phyloP scores from a whole-genome alignment of 2,329 filamentous ascomycete species.

The Ceratocystis diversiconidia region DNA sequence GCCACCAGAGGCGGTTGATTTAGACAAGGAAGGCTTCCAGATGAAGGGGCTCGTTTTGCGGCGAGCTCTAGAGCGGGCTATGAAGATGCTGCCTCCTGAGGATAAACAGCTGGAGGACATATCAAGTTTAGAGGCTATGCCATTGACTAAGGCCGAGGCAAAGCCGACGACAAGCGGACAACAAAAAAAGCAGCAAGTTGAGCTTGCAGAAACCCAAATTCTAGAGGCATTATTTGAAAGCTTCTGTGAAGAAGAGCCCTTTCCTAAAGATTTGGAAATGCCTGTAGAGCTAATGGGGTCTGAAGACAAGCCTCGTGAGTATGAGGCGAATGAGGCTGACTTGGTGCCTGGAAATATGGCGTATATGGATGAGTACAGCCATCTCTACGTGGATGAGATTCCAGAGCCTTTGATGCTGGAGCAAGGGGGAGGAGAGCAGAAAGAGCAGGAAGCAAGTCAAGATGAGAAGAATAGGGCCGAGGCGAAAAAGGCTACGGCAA shows the following conservation, averaged over 20 bases:
- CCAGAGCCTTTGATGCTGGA: background rate
- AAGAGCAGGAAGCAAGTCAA: background rate
- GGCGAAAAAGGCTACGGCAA: background rate
- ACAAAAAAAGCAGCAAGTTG: background rate
- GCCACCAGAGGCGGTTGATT: slow-evolving; percentile 4
- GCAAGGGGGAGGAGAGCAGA: background rate
- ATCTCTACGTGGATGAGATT: background rate
- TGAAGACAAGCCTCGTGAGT: background rate
- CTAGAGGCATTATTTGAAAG: background rate
- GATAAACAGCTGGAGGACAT: background rate
- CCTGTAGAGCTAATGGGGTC: background rate
- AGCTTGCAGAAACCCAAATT: background rate
- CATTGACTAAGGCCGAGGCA: background rate
- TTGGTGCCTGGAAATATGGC: background rate
- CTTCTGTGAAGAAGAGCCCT: background rate
- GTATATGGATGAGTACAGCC: background rate
- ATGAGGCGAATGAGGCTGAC: background rate
- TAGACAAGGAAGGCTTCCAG: slow-evolving; percentile 8
- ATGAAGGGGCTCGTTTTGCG: slow-evolving; percentile 11
- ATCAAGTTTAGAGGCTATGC: background rate
- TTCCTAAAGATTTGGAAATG: background rate
- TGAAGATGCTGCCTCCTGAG: slow-evolving; percentile 9
- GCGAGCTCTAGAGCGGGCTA: slow-evolving; percentile 8
- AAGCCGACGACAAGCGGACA: background rate
- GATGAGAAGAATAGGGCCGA: background rate